Percentiles rank a stretch among this genome's conserved stretches.
Conservation (phyloP, 148 eudicot genomes). For the Rhododendron griersonianum region DNA sequence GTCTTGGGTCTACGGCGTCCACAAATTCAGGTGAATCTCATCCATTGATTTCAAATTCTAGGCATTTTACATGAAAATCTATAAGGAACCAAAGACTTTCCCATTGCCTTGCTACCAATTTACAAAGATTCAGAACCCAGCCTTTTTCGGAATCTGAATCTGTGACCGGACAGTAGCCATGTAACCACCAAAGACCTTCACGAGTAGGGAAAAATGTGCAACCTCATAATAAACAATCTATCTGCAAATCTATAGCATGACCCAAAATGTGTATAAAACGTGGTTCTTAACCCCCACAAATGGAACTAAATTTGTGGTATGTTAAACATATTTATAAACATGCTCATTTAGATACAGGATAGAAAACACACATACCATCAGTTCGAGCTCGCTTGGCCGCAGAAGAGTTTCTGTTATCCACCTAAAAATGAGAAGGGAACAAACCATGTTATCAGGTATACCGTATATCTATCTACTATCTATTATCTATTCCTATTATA, state of each 20-base stretch:
- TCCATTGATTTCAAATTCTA: background rate
- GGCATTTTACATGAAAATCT: background rate
- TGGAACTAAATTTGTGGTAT: background rate
- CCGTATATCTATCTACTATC: background rate
- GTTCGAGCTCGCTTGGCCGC: slow-evolving; percentile 86
- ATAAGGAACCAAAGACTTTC: background rate
- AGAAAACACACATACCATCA: slow-evolving; percentile 47
- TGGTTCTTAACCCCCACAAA: background rate
- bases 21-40: background rate
- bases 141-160: background rate
- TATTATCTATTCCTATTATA: background rate
- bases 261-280: background rate
- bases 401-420: slow-evolving; percentile 80
- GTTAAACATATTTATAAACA: background rate
- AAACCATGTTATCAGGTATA: background rate
- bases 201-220: background rate
- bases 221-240: background rate
- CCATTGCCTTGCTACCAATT: background rate
- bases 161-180: background rate
- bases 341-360: background rate
- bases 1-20: background rate
- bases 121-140: background rate
- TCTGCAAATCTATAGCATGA: too few species aligned
- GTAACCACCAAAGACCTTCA: background rate
- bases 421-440: slow-evolving; percentile 27